Percentiles rank a stretch among this genome's conserved stretches.
phyloP scores from a whole-genome alignment of 2,329 filamentous ascomycete genomes.

The Fusarium subtropicale region DNA sequence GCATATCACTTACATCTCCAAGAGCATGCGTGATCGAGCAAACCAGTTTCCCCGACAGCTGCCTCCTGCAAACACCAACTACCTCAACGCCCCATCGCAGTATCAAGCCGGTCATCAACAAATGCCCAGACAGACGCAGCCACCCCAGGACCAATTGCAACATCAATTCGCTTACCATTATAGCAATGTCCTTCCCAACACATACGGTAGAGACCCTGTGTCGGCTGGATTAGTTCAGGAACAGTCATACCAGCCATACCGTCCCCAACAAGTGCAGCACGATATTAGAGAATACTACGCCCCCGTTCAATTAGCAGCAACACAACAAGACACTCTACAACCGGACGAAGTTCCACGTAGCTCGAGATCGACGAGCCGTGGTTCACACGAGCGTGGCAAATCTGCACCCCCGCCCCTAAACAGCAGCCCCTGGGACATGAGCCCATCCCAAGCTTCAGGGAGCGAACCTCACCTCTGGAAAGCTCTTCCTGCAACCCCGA shows the following conservation, averaged over 20 bases:
- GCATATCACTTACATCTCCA: constrained; percentile 61
- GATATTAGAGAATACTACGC: constrained; percentile 31
- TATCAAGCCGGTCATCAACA: constrained; percentile 25
- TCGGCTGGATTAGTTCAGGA: constrained; percentile 14
- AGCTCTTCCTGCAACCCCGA: constrained; percentile 56
- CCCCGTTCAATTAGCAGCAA: constrained; percentile 8
- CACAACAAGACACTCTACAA: constrained; percentile 2
- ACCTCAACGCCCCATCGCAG: constrained; percentile 48
- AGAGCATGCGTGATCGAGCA: constrained; percentile 56
- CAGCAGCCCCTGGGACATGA: constrained; percentile 61
- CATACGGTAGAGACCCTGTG: constrained; percentile 19
- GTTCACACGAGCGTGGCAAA: constrained; percentile 58
- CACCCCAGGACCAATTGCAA: constrained; percentile 15
- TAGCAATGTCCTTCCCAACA: constrained; percentile 1
- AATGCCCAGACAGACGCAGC: constrained; percentile 8
- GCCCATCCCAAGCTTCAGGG: constrained; percentile 39
- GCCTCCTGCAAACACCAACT: constrained; percentile 60
- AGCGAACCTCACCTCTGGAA: constrained; percentile 54
- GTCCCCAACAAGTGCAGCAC: constrained; percentile 26
- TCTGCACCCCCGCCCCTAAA: constrained; percentile 63
- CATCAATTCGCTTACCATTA: constrained; percentile 24
- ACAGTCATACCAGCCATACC: constrained; percentile 22
- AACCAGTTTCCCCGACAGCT: constrained; percentile 60
- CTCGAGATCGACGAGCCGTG: constrained; percentile 40
- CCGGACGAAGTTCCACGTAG: constrained; percentile 20